These are phyloP conservation scores for Yamadazyma songkhlaensis DNA, from an alignment of 1,139 yeast genomes.

Conservation along the genomic window DNA sequence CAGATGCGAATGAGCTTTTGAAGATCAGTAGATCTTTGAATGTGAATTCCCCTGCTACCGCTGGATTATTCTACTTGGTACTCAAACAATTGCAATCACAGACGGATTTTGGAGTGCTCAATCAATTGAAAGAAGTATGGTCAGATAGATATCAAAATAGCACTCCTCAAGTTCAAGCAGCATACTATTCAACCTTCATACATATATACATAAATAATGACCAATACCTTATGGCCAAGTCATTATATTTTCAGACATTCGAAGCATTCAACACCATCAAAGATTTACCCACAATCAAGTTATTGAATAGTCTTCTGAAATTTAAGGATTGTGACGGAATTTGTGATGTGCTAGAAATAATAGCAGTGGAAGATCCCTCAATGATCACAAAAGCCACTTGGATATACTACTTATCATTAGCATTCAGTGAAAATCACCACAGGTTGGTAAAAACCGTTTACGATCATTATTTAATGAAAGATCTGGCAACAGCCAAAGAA, in stretches of 20 bases:
- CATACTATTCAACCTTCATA: constrained; percentile 24
- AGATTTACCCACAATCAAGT: constrained; percentile 16
- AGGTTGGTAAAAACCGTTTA: constrained; percentile 27
- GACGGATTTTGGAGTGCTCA: neutral
- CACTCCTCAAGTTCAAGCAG: neutral
- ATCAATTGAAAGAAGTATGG: constrained; percentile 6
- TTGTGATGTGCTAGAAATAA: constrained; percentile 13
- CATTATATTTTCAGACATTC: constrained; percentile 15
- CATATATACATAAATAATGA: constrained; percentile 22
- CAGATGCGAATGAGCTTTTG: neutral
- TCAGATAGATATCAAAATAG: neutral
- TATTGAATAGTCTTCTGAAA: constrained; percentile 14
- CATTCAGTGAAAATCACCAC: constrained; percentile 24
- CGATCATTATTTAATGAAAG: constrained; percentile 29
- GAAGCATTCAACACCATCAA: neutral
- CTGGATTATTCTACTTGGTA: neutral
- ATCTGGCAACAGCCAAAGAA: constrained; percentile 21
- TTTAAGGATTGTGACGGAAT: constrained; percentile 21
- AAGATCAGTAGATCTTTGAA: neutral
- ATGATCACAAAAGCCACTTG: constrained; percentile 17
- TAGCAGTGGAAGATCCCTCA: constrained; percentile 7
- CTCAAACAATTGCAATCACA: constrained; percentile 1
- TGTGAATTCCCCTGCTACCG: neutral
- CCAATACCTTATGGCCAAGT: constrained; percentile 24
- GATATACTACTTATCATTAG: constrained; percentile 23